phyloP scores from a whole-genome alignment of 2,329 filamentous ascomycete species.

The Xylaria sp. region DNA sequence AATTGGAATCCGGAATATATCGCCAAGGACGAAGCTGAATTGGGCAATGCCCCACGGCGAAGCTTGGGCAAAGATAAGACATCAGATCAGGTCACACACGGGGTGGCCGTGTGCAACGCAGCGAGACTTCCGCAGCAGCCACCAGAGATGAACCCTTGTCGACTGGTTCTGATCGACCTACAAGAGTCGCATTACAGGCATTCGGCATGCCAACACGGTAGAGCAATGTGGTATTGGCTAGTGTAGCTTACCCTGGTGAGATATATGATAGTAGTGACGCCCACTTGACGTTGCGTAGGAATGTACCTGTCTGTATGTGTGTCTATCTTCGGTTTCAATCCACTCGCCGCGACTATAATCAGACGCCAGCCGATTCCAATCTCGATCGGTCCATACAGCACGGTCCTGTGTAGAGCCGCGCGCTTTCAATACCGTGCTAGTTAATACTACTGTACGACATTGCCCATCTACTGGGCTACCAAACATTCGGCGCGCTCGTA shows the following conservation, averaged over 20 bases:
- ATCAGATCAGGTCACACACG: not conserved
- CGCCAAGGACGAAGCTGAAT: constrained; percentile 3
- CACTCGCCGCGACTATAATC: not conserved
- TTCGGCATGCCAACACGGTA: constrained; percentile 1
- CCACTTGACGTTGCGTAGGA: constrained; percentile 8
- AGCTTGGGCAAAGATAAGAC: constrained; percentile 23
- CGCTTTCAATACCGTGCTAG: not conserved
- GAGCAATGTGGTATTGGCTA: constrained; percentile 1
- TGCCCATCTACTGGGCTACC: not conserved
- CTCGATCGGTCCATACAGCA: not conserved
- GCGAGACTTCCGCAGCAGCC: not conserved
- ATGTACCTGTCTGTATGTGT: not conserved
- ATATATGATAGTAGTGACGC: constrained; percentile 23
- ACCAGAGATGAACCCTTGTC: constrained; percentile 20
- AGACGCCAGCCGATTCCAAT: not conserved
- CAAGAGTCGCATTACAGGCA: constrained; percentile 2
- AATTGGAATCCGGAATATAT: not conserved
- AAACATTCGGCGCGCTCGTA: not conserved
- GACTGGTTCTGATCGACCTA: constrained; percentile 11
- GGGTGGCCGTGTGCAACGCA: not conserved
- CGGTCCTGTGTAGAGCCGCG: not conserved
- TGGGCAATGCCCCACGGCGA: not conserved
- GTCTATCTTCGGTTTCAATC: not conserved
- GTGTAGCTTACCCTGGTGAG: not conserved
- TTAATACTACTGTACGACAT: not conserved